Conservation (phyloP, 352 stramenopile species). For the Phytophthora uliginosa region DNA sequence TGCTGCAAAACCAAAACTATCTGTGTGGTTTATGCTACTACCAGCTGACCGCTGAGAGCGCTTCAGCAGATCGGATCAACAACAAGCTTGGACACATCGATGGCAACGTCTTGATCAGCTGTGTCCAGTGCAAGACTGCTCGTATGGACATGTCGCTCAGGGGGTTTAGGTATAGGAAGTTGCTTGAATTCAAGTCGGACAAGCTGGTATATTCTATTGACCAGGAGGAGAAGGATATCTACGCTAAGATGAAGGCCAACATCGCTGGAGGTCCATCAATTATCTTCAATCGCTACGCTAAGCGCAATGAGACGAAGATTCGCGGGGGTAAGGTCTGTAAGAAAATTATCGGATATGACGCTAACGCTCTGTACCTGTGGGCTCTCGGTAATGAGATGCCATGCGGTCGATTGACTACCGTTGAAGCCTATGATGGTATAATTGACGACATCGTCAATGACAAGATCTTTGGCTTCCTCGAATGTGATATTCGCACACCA, state of each 20-base stretch:
- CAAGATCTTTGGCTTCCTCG: slow-evolving; percentile 1
- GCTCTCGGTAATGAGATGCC: slow-evolving; percentile 30
- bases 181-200: slow-evolving; percentile 25
- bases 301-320: slow-evolving; percentile 15
- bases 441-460: slow-evolving; percentile 25
- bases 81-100: background rate
- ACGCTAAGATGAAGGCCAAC: slow-evolving; percentile 14
- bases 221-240: slow-evolving; percentile 11
- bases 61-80: slow-evolving; percentile 25
- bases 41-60: slow-evolving; percentile 23
- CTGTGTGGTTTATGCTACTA: slow-evolving; percentile 27
- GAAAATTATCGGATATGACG: slow-evolving; percentile 24
- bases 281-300: background rate
- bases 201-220: slow-evolving; percentile 1
- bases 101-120: slow-evolving; percentile 29
- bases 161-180: slow-evolving; percentile 25
- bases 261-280: slow-evolving; percentile 5
- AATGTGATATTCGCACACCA: background rate
- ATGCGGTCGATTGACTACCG: slow-evolving; percentile 28
- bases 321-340: slow-evolving; percentile 16
- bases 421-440: slow-evolving; percentile 4
- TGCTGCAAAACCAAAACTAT: slow-evolving; percentile 33
- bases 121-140: slow-evolving; percentile 34
- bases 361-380: slow-evolving; percentile 15
- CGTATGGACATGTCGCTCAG: slow-evolving; percentile 39